These are phyloP conservation scores for Lizanozyma gosingica DNA, from an alignment of 1,139 yeast genomes.

Conservation along the genomic window DNA sequence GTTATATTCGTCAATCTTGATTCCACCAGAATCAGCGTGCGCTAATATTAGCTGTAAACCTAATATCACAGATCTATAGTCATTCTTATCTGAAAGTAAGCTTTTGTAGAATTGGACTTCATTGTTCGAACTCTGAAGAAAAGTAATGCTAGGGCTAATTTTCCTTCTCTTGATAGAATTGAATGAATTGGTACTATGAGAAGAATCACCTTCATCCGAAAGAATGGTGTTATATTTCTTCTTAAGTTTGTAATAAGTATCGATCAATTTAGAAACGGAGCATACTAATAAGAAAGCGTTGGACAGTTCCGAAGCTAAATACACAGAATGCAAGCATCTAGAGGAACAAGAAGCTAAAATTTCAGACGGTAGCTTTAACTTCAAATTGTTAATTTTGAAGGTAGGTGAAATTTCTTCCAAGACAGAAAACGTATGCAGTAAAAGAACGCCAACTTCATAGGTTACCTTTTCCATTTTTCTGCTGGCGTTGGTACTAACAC, in stretches of 20 bases:
- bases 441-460: neutral
- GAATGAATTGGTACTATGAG: neutral
- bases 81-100: neutral
- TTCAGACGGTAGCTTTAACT: neutral
- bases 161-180: neutral
- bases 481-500: neutral
- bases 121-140: neutral
- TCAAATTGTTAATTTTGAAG: neutral
- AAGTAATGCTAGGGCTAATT: neutral
- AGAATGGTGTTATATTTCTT: neutral
- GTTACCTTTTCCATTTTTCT: neutral
- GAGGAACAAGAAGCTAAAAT: neutral
- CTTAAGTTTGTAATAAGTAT: neutral
- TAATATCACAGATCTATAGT: neutral
- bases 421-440: neutral
- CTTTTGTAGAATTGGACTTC: neutral
- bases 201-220: neutral
- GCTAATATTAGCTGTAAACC: neutral
- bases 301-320: neutral
- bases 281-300: neutral
- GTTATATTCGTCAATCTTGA: neutral
- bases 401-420: neutral
- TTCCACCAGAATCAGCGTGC: neutral
- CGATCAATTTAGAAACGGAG: neutral
- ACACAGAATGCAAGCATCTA: neutral